Base-by-base conservation (phyloP, 2,329 filamentous ascomycete genomes). In the Cercospora janseana region DNA sequence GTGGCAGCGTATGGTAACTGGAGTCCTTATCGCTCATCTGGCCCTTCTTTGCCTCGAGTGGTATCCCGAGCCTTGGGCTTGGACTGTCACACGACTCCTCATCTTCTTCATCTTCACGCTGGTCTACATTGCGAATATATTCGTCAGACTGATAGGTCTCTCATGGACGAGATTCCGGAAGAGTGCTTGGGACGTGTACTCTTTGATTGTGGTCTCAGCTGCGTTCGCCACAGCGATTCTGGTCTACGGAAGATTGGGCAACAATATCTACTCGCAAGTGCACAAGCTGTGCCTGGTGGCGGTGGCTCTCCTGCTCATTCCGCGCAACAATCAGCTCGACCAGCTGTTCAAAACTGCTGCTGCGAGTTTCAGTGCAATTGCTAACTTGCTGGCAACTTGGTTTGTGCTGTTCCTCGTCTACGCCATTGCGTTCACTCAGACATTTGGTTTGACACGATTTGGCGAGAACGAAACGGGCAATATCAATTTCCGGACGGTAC, bases 321-420 rank as follows among this genome's bases (percentile, higher is more conserved):
- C 93, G 1, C 82, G 94, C 44, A 98, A 98, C 67, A 94, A 98
- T 62, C 91, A 95, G 42, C 79, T 98, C 16, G 94, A 98, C 66
- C 93, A 98, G 68, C 81, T 98, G 0, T 98, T 98, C 81, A 98
- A 98, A 70, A 98, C 94, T 1, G 94, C 92, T 0, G 93, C 93
- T 8, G 93, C 92, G 46, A 95, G 88, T 82, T 73, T 98, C 60
- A 86, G 88, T 2, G 84, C 88, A 13, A 98, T 98, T 60, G 82
- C 86, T 51, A 98, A 96, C 65, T 76, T 98, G 34, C 75, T 98
- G 29, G 92, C 92, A 1, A 98, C 94, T 0, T 98, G 93, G 93
- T 87, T 97, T 56, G 90, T 98, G 2, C 81, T 98, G 53, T 98
- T 97, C 72, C 75, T 98, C 35, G 90, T 96, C 16, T 98, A 91